phyloP scores from a whole-genome alignment of 495 filamentous ascomycete species.

The Neurospora cerealis region DNA sequence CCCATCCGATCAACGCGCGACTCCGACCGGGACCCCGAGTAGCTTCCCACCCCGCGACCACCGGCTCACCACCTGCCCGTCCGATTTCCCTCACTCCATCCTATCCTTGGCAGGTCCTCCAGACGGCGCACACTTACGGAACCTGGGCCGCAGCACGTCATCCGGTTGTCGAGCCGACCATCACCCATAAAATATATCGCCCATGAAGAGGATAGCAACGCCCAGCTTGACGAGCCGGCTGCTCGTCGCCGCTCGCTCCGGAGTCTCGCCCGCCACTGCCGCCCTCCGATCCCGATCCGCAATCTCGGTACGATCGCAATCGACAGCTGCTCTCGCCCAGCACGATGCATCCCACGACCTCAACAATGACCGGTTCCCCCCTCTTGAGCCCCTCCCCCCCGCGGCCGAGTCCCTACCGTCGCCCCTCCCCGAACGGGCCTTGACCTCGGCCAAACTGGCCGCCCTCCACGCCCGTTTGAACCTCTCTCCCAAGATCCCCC shows the following conservation, averaged over 20 bases:
- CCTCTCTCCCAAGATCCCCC: constrained; percentile 69
- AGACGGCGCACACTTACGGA: background rate
- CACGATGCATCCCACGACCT: constrained; percentile 9
- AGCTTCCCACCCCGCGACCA: background rate
- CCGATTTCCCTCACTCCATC: constrained; percentile 2
- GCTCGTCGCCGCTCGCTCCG: constrained; percentile 20
- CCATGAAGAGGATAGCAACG: constrained; percentile 35
- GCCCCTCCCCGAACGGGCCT: constrained; percentile 57
- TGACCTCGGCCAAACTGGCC: constrained; percentile 77
- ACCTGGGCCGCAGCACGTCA: background rate
- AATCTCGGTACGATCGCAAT: constrained; percentile 12
- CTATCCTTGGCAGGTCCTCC: background rate
- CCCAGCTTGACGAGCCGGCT: constrained; percentile 27
- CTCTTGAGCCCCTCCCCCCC: constrained; percentile 18
- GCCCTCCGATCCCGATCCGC: constrained; percentile 18
- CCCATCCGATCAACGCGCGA: background rate
- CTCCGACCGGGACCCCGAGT: background rate
- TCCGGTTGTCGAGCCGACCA: background rate
- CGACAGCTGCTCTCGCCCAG: constrained; percentile 9
- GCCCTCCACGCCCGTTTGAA: constrained; percentile 86
- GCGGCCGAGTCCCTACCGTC: constrained; percentile 38
- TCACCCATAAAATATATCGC: background rate
- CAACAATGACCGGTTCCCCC: constrained; percentile 15
- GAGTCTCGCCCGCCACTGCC: constrained; percentile 29
- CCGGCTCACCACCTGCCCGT: background rate